Evolutionary conservation across 129 eudicot species (phyloP).

Genomic region (Pulicaria dysenterica): DNA sequence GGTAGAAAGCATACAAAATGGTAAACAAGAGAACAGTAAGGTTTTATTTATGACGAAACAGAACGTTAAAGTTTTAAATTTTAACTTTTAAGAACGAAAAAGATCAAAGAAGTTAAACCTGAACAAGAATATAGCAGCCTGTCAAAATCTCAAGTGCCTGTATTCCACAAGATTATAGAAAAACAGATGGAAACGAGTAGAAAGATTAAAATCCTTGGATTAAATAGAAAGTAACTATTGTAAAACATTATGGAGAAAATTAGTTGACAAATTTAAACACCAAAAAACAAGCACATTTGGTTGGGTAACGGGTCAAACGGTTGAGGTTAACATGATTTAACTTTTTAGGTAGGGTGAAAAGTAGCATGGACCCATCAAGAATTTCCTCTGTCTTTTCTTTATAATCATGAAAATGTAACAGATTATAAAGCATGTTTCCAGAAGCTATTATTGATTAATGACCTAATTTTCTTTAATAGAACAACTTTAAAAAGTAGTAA

Average conservation of each 20-base stretch:
- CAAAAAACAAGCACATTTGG: neutral
- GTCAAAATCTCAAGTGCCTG: conserved; percentile 97
- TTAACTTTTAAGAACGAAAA: neutral
- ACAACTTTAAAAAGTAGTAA: neutral
- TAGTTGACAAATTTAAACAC: neutral
- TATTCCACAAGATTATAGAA: conserved; percentile 33
- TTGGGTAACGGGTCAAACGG: neutral
- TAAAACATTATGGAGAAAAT: neutral
- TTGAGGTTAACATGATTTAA: neutral
- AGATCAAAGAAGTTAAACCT: conserved; percentile 46
- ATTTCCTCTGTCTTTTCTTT: neutral
- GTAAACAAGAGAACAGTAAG: neutral
- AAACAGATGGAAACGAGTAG: conserved; percentile 4
- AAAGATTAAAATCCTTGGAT: neutral
- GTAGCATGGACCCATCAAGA: neutral
- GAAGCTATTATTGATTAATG: neutral
- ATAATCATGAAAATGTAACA: neutral
- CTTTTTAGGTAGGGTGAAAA: too few species aligned
- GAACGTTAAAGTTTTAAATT: neutral
- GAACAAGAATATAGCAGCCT: conserved; percentile 90
- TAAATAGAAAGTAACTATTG: neutral
- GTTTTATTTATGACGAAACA: neutral
- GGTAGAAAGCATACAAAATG: neutral
- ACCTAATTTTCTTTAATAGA: neutral
- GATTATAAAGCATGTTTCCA: neutral